Percentiles rank a stretch among this genome's conserved stretches.
These are phyloP conservation scores for Podospora tetraspora DNA, from an alignment of 495 filamentous ascomycete genomes.

Conservation along the genomic window DNA sequence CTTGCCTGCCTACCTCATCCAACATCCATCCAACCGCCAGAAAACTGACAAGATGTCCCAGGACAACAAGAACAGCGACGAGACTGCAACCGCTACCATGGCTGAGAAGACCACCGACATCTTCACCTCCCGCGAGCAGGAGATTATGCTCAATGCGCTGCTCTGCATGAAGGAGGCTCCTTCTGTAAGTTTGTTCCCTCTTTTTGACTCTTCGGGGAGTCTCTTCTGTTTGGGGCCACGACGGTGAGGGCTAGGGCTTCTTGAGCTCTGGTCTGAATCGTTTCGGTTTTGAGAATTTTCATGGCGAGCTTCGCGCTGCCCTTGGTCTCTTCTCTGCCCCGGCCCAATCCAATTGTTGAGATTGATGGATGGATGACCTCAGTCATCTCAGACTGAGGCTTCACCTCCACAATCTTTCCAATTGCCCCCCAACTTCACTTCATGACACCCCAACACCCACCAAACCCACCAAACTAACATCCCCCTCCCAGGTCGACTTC, in stretches of 20 bases:
- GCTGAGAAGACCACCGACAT: not conserved
- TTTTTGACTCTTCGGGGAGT: not conserved
- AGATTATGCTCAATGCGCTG: slow-evolving; percentile 11
- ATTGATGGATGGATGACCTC: not conserved
- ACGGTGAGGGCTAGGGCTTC: not conserved
- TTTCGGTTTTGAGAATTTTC: not conserved
- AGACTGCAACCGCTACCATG: not conserved
- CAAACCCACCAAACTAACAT: not conserved
- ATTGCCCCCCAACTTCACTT: too few species aligned
- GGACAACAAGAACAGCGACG: not conserved
- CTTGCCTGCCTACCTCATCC: not conserved
- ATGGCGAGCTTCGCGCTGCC: not conserved
- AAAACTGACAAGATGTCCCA: not conserved
- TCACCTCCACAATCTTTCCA: not conserved
- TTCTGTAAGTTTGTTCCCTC: not conserved
- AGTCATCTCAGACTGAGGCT: not conserved
- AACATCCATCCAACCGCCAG: not conserved
- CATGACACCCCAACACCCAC: not conserved
- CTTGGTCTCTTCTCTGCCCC: not conserved
- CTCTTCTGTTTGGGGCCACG: not conserved
- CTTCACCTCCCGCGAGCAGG: slow-evolving; percentile 10
- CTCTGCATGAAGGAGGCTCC: slow-evolving; percentile 12
- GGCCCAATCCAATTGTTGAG: not conserved
- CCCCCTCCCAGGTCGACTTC: not conserved
- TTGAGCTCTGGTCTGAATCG: too few species aligned